A percentile compares a stretch with the other conserved stretches of the same genome.
phyloP scores from a whole-genome alignment of 2,329 filamentous ascomycete species.

The Cercospora sesami region DNA sequence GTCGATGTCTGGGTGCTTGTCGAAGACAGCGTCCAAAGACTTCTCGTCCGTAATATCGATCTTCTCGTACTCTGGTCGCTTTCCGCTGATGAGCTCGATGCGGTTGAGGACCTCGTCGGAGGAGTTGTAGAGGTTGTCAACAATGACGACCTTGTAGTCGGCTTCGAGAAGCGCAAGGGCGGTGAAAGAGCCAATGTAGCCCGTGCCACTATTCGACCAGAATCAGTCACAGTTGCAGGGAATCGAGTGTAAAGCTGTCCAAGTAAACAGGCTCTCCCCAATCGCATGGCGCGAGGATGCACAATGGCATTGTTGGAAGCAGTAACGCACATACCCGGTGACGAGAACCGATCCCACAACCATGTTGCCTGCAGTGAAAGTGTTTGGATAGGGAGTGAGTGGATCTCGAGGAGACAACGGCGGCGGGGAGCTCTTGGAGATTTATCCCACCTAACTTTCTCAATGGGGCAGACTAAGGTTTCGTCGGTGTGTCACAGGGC shows the following conservation, averaged over 20 bases:
- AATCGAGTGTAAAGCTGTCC: background rate
- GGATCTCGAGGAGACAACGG: background rate
- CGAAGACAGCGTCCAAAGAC: constrained; percentile 81
- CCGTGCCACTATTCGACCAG: constrained; percentile 70
- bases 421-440: constrained; percentile 1
- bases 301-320: constrained; percentile 6
- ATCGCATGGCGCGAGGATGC: background rate
- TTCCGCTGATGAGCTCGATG: constrained; percentile 90
- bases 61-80: constrained; percentile 80
- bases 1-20: constrained; percentile 87
- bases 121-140: constrained; percentile 97
- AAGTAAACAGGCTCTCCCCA: background rate
- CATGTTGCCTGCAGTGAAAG: constrained; percentile 20
- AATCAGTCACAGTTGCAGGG: constrained; percentile 13
- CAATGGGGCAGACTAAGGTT: constrained; percentile 1
- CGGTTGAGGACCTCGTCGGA: constrained; percentile 88
- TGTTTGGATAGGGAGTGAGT: background rate
- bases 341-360: constrained; percentile 32
- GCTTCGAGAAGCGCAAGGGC: constrained; percentile 86
- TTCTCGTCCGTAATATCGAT: constrained; percentile 84
- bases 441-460: background rate
- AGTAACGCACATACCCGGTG: constrained; percentile 25
- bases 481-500: constrained; percentile 6
- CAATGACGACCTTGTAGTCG: constrained; percentile 93
- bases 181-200: constrained; percentile 99